These are phyloP conservation scores for Anisogramma anomala DNA, from an alignment of 2,329 filamentous ascomycete species.

Conservation along the genomic window DNA sequence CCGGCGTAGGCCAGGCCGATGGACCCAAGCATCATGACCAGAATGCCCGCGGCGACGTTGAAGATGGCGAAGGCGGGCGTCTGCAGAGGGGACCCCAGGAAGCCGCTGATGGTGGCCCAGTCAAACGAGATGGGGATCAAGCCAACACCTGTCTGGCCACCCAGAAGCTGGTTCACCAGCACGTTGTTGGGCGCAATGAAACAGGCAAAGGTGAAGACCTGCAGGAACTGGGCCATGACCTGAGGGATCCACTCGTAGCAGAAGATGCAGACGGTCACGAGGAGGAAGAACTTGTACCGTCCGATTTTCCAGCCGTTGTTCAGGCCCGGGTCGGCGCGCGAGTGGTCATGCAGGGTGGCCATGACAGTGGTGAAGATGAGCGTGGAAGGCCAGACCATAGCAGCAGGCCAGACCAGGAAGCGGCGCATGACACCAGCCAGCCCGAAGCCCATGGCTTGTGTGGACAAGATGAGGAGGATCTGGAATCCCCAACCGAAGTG, in stretches of 20 bases:
- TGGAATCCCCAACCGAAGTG: slow-evolving; percentile 47
- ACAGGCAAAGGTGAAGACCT: slow-evolving; percentile 45
- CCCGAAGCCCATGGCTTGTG: slow-evolving; percentile 52
- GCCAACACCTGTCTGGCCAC: slow-evolving; percentile 45
- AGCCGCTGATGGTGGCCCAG: slow-evolving; percentile 41
- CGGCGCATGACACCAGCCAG: slow-evolving; percentile 47
- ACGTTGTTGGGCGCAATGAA: slow-evolving; percentile 51
- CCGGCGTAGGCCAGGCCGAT: slow-evolving; percentile 35
- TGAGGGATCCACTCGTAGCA: slow-evolving; percentile 23
- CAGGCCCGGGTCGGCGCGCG: slow-evolving; percentile 28
- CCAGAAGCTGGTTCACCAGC: slow-evolving; percentile 52
- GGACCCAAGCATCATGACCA: slow-evolving; percentile 33
- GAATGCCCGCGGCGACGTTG: slow-evolving; percentile 45
- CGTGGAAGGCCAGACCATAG: slow-evolving; percentile 53
- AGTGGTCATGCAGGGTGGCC: slow-evolving; percentile 54
- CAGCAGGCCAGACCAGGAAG: slow-evolving; percentile 48
- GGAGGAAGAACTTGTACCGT: slow-evolving; percentile 46
- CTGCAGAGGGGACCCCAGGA: slow-evolving; percentile 44
- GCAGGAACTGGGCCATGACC: slow-evolving; percentile 28
- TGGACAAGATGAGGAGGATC: slow-evolving; percentile 47
- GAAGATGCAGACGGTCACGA: slow-evolving; percentile 36
- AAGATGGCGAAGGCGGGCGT: slow-evolving; percentile 48
- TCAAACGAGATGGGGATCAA: slow-evolving; percentile 51
- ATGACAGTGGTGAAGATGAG: slow-evolving; percentile 48
- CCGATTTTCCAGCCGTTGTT: slow-evolving; percentile 41